Evolutionary conservation across 106 monocot species (phyloP), one percentile per base, ranked within the genome.

Genomic region (Phalaenopsis equestris): DNA sequence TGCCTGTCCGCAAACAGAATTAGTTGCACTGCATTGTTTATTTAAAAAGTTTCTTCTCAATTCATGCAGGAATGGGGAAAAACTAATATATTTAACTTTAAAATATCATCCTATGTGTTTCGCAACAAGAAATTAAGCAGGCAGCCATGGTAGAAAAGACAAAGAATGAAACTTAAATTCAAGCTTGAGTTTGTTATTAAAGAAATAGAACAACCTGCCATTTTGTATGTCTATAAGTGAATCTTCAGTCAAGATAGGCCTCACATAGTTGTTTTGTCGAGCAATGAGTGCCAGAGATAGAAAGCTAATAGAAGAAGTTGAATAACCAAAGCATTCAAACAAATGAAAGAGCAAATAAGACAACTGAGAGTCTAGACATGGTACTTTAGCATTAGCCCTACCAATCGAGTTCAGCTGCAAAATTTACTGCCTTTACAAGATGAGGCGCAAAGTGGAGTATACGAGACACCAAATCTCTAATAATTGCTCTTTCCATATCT

Each of bases 391-490:
- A n/a, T 36, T 19, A 78, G 38, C 6, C 23, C 42, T 84, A 98
- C 97, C 98, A 99, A 75, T 99, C 99, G 84, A 99, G 92, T 83
- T 99, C 99, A 80, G 99, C 99, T 75, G 93, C 94, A 85, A 95
- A 95, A 83, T 95, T 87, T 14, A 91, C 88, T 75, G 99, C 94
- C 56, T 81, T 87, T 48, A 88, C 86, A 55, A 99, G 80, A 42
- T 91, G 91, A 57, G 88, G 87, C 55, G 85, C 64, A 86, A 88
- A 99, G 37, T 87, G 85, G 79, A 91, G 91, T 56, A 99, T 79
- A 45, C 90, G 92, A 79, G 92, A 86, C 8, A 95, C 86, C 80
- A 99, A 84, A 43, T 95, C 98, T 75, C 94, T 87, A 77, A 95
- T 84, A 80, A 99, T 93, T 55, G 94, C 93, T 84, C 98, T 93